phyloP scores from a whole-genome alignment of 164 flowering plant genomes.

The Macadamia tetraphylla region DNA sequence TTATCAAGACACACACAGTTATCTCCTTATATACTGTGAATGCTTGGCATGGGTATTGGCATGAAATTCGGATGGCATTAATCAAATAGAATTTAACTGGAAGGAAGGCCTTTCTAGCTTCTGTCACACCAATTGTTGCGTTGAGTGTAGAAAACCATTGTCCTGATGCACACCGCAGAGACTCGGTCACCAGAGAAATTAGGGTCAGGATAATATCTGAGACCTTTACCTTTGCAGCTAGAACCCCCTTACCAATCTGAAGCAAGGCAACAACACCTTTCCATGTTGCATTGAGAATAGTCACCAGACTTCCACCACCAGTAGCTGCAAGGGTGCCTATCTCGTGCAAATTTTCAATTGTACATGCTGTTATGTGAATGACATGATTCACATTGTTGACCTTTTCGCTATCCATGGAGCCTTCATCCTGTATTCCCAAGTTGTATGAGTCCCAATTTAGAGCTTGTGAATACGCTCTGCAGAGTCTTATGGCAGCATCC shows the following conservation, averaged over 20 bases:
- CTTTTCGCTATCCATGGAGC: constrained; percentile 17
- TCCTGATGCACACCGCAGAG: constrained; percentile 58
- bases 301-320: constrained; percentile 76
- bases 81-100: constrained; percentile 84
- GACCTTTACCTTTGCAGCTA: constrained; percentile 50
- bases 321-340: constrained; percentile 73
- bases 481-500: constrained; percentile 48
- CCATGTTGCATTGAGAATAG: constrained; percentile 84
- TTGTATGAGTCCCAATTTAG: constrained; percentile 36
- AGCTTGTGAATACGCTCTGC: constrained; percentile 44
- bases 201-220: constrained; percentile 51
- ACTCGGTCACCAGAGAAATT: constrained; percentile 58
- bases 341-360: constrained; percentile 54
- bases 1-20: constrained; percentile 42
- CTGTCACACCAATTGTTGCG: constrained; percentile 43
- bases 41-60: constrained; percentile 62
- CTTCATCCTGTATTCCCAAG: constrained; percentile 15
- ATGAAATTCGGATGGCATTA: constrained; percentile 65
- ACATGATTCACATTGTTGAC: constrained; percentile 27
- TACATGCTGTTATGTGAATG: constrained; percentile 33
- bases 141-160: constrained; percentile 49
- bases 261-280: constrained; percentile 88
- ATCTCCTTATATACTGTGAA: constrained; percentile 48
- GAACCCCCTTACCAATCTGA: constrained; percentile 56
- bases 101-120: constrained; percentile 72